A percentile compares a stretch with the other conserved stretches of the same genome.
Evolutionary conservation across 768 basidiomycete genomes (phyloP).

Genomic region (Cyathus striatus): DNA sequence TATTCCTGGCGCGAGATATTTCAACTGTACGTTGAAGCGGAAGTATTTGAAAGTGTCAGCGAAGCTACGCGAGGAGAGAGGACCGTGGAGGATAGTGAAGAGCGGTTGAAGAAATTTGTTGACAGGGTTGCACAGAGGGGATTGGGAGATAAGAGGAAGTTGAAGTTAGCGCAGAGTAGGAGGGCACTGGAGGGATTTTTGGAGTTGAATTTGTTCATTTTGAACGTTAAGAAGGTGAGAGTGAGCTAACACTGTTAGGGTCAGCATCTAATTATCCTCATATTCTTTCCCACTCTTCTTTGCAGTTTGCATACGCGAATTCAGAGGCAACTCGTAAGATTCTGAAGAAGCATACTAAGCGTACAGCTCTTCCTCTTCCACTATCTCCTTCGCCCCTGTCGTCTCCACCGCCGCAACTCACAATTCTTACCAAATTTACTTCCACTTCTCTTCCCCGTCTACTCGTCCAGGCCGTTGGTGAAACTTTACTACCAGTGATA

Average conservation of each 20-base stretch:
- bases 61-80: constrained; percentile 69
- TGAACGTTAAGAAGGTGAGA: constrained; percentile 77
- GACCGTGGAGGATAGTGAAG: constrained; percentile 64
- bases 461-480: constrained; percentile 78
- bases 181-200: constrained; percentile 67
- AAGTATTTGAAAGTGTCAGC: constrained; percentile 73
- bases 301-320: constrained; percentile 72
- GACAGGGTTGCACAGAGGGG: constrained; percentile 52
- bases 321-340: constrained; percentile 90
- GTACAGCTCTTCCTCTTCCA: constrained; percentile 74
- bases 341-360: constrained; percentile 90
- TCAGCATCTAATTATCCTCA: too few species aligned
- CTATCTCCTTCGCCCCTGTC: constrained; percentile 10
- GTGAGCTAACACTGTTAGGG: too few species aligned
- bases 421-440: constrained; percentile 10
- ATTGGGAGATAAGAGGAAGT: constrained; percentile 44
- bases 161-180: constrained; percentile 53
- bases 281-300: not conserved
- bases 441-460: constrained; percentile 26
- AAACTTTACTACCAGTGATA: constrained; percentile 75
- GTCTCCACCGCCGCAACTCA: constrained; percentile 8
- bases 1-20: constrained; percentile 91
- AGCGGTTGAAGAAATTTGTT: constrained; percentile 57
- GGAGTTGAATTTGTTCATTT: constrained; percentile 69
- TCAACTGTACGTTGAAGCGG: constrained; percentile 76